Evolutionary conservation across 306 rosid genomes (phyloP), one percentile per base, ranked within the genome.

Genomic region (Crotalaria pallida): DNA sequence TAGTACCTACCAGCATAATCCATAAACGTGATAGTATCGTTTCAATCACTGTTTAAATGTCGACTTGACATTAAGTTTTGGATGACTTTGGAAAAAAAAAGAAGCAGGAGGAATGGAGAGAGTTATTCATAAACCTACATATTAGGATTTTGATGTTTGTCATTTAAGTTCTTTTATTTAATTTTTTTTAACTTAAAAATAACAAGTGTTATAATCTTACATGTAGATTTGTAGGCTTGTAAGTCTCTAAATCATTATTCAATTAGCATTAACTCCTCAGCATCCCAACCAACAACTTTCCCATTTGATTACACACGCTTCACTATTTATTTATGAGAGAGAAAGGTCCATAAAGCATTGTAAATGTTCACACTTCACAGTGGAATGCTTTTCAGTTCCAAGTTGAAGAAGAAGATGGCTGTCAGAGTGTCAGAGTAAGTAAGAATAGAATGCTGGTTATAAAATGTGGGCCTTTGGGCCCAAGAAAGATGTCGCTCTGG

Each of bases 261-360:
- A n/a, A n/a, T n/a, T n/a, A n/a, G n/a, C 73, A 71, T 64, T 55
- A 36, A 64, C 52, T 58, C 45, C 66, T 71, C 36, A 63, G 2
- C 3, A 29, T 1, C 55, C 63, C 73, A 57, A 24, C 73, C 57
- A 71, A 24, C 81, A 52, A 36, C 67, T 53, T 72, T 27, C 51
- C 27, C 48, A 6, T 26, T n/a, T n/a, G n/a, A 19, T 72, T 62
- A 34, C 69, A 43, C 26, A 59, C 53, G 11, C 44, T 10, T 38
- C 3, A 10, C 4, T 38, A 38, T 38, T 40, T 40, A 10, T 40
- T 40, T 11, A 8, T 31, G 36, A 31, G 7, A 21, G 13, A 19
- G 27, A 3, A n/a, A 51, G 57, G 29, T 10, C 24, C 15, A 51
- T 19, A 10, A 0, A 10, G 15, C 58, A 21, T 3, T 51, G 24